phyloP scores from a whole-genome alignment of 192 early-diverging fungal genomes.

The Diversispora epigaea region DNA sequence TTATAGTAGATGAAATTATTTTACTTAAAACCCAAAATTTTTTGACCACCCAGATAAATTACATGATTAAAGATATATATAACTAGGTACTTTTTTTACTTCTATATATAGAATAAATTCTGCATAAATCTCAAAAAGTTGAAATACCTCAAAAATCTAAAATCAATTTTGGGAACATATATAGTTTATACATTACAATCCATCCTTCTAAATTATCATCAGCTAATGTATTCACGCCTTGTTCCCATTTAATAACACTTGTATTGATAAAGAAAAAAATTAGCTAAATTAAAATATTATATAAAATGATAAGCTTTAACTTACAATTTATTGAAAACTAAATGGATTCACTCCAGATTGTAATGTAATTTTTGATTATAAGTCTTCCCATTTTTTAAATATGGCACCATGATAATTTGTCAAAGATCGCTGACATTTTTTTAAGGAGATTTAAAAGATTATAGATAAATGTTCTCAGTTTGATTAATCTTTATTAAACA shows the following conservation, averaged over 20 bases:
- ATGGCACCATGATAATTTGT: slow-evolving; percentile 2
- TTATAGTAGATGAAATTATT: no score
- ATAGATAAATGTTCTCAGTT: not conserved
- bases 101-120: no score
- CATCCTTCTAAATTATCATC: slow-evolving; percentile 18
- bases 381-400: slow-evolving; percentile 21
- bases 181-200: no score
- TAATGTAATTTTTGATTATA: slow-evolving; percentile 16
- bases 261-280: slow-evolving; percentile 12
- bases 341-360: not conserved
- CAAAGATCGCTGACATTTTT: slow-evolving; percentile 2
- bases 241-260: slow-evolving; percentile 9
- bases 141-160: no score
- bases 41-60: no score
- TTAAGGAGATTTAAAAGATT: not conserved
- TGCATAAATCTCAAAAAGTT: no score
- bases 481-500: slow-evolving; percentile 13
- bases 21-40: no score
- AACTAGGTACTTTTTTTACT: no score
- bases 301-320: slow-evolving; percentile 9
- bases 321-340: slow-evolving; percentile 21
- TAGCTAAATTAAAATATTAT: not conserved
- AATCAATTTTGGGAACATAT: no score
- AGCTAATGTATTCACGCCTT: not conserved
- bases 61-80: no score